These are phyloP conservation scores for Cytospora chrysosperma DNA, from an alignment of 2,329 filamentous ascomycete genomes.

Conservation along the genomic window DNA sequence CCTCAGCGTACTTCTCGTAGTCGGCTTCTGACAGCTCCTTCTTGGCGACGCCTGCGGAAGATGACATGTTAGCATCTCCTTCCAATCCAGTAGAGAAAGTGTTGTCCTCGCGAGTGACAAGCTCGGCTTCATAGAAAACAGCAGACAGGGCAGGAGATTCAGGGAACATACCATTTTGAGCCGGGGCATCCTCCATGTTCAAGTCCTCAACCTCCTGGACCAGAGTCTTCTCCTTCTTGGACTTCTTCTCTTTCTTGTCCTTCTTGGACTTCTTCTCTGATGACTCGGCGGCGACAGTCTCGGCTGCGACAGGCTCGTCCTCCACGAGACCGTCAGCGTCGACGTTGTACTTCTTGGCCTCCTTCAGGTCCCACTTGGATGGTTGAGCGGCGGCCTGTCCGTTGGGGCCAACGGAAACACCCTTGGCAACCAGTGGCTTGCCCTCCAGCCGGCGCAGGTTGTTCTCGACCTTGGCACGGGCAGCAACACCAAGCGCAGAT, in stretches of 20 bases:
- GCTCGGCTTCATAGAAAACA: too few relatives aligned
- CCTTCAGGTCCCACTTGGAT: slow-evolving; percentile 87
- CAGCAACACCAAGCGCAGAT: slow-evolving; percentile 71
- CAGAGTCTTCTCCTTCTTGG: slow-evolving; percentile 44
- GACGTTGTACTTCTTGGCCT: slow-evolving; percentile 89
- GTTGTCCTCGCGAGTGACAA: too few relatives aligned
- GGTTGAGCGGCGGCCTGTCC: slow-evolving; percentile 60
- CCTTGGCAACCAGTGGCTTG: slow-evolving; percentile 79
- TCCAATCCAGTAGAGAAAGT: slow-evolving; percentile 24
- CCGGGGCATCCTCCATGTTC: slow-evolving; percentile 29
- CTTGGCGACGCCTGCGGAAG: slow-evolving; percentile 33
- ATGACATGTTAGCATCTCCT: slow-evolving; percentile 9
- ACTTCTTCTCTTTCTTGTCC: slow-evolving; percentile 42
- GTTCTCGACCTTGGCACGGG: slow-evolving; percentile 72
- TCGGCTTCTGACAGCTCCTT: slow-evolving; percentile 54
- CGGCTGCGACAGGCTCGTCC: slow-evolving; percentile 57
- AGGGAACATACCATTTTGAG: slow-evolving; percentile 16
- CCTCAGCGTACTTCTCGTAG: slow-evolving; percentile 60
- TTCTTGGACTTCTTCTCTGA: slow-evolving; percentile 35
- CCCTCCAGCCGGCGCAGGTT: slow-evolving; percentile 79
- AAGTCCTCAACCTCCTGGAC: slow-evolving; percentile 41
- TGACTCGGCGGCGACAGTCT: slow-evolving; percentile 9
- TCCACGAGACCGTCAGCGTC: slow-evolving; percentile 86
- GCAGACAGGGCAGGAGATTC: too few relatives aligned
- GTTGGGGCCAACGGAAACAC: slow-evolving; percentile 71